phyloP scores from a whole-genome alignment of 1,284 basidiomycete species.

The Porogramme epimiltina region DNA sequence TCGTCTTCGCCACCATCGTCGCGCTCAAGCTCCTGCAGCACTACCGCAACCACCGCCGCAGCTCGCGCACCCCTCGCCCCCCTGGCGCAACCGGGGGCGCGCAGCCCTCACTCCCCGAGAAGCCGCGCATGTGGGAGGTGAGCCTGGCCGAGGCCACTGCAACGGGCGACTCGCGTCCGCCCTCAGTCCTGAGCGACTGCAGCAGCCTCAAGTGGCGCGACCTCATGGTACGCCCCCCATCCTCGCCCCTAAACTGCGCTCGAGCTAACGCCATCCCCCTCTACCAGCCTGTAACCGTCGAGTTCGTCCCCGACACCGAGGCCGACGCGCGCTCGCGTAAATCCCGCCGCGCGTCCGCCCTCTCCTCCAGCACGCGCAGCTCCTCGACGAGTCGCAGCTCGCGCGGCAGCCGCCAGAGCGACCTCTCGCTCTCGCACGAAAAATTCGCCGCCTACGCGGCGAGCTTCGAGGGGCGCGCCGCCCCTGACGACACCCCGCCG shows the following conservation, averaged over 20 bases:
- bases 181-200: neutral
- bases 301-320: too few species aligned
- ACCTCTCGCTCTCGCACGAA: too few species aligned
- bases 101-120: neutral
- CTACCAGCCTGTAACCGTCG: too few species aligned
- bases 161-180: neutral
- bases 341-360: too few species aligned
- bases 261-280: too few species aligned
- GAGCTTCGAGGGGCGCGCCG: neutral
- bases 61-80: neutral
- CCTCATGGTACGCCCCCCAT: slow-evolving; percentile 5
- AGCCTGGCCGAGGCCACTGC: neutral
- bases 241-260: too few species aligned
- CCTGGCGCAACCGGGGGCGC: neutral
- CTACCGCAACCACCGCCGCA: neutral
- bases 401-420: too few species aligned
- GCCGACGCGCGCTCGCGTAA: too few species aligned
- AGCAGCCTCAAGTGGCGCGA: slow-evolving; percentile 1
- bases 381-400: too few species aligned
- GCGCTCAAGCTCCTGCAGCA: neutral
- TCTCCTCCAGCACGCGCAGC: too few species aligned
- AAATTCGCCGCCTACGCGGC: too few species aligned
- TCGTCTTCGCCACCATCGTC: slow-evolving; percentile 2
- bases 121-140: slow-evolving; percentile 13
- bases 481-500: neutral